phyloP scores from a whole-genome alignment of 164 flowering plant genomes.

The Brasenia schreberi region DNA sequence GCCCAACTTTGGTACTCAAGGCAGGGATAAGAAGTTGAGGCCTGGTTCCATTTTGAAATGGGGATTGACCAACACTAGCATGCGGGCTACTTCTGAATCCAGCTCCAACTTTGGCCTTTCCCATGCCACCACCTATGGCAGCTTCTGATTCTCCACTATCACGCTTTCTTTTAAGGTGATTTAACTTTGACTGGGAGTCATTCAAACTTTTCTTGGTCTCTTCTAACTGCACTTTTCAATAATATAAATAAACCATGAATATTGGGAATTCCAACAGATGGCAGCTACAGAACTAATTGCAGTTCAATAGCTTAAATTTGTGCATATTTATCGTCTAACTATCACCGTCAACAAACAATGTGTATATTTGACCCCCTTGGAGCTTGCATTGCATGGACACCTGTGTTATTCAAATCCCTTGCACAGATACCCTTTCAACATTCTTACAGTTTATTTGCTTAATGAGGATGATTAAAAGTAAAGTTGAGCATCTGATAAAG shows the following conservation, averaged over 20 bases:
- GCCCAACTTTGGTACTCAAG: conserved; percentile 28
- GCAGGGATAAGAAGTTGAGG: conserved; percentile 57
- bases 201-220: conserved; percentile 52
- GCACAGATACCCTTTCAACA: too few relatives aligned
- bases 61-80: conserved; percentile 15
- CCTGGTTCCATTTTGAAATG: conserved; percentile 19
- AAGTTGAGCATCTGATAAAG: too few relatives aligned
- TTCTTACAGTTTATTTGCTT: too few relatives aligned
- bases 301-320: too few relatives aligned
- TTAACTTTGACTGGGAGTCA: conserved; percentile 47
- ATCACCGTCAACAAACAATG: too few relatives aligned
- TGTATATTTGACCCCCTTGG: too few relatives aligned
- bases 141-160: conserved; percentile 15
- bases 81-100: conserved; percentile 19
- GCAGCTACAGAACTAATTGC: too few relatives aligned
- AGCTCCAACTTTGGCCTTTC: conserved; percentile 20
- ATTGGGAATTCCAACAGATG: too few relatives aligned
- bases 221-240: conserved; percentile 50
- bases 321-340: too few relatives aligned
- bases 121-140: conserved; percentile 11
- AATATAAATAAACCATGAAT: conserved; percentile 1
- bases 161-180: conserved; percentile 33
- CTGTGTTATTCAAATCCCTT: too few relatives aligned
- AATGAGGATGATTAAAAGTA: too few relatives aligned
- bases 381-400: too few relatives aligned